Percentiles rank a stretch among this genome's conserved stretches.
These are phyloP conservation scores for Spergularia azorica DNA, from an alignment of 179 eudicot genomes.

Conservation along the genomic window DNA sequence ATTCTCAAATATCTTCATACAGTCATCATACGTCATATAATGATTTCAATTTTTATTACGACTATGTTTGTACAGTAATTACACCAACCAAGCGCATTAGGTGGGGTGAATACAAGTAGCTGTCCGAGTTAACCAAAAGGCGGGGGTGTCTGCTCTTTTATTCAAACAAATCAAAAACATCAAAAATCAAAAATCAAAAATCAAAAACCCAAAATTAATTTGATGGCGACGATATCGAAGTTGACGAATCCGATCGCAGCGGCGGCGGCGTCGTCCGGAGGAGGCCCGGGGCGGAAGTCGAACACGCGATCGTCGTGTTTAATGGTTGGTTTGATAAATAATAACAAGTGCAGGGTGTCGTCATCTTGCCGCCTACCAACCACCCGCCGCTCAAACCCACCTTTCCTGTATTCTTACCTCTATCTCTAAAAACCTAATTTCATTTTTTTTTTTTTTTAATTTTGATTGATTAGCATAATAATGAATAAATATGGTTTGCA, in stretches of 20 bases:
- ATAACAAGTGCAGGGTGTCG: slow-evolving; percentile 13
- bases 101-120: no score
- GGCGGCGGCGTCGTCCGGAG: not conserved
- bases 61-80: no score
- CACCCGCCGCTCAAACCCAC: slow-evolving; percentile 21
- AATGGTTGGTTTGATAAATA: slow-evolving; percentile 8
- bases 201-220: no score
- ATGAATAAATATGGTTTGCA: not conserved
- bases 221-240: slow-evolving; percentile 41
- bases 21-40: no score
- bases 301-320: not conserved
- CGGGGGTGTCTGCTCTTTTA: no score
- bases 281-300: slow-evolving; percentile 1
- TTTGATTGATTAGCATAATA: not conserved
- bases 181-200: no score
- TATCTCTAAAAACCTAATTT: not conserved
- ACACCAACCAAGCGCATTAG: no score
- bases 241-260: slow-evolving; percentile 21
- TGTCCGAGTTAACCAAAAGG: no score
- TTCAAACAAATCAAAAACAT: no score
- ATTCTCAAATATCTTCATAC: no score
- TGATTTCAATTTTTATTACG: no score
- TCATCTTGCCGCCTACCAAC: slow-evolving; percentile 18
- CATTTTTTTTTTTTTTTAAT: not conserved
- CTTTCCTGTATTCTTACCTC: slow-evolving; percentile 25